Evolutionary conservation across 2,329 filamentous ascomycete genomes (phyloP).

Genomic region (Penicillium sclerotigenum): DNA sequence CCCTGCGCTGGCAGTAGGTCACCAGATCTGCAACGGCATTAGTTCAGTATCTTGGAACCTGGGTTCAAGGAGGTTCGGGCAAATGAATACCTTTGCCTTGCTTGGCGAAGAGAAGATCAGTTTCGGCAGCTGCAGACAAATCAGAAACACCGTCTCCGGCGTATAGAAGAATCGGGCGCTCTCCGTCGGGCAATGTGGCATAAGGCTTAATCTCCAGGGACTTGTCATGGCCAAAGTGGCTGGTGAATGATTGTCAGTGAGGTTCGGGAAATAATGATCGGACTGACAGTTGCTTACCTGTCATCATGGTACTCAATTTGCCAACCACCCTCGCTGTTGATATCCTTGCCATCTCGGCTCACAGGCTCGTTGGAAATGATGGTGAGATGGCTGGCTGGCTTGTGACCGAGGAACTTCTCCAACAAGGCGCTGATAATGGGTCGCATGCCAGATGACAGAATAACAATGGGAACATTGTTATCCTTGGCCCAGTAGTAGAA

Average conservation of each 20-base stretch:
- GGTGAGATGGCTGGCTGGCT: conserved; percentile 67
- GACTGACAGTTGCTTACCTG: conserved; percentile 49
- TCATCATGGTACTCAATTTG: conserved; percentile 85
- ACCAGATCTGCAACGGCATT: conserved; percentile 65
- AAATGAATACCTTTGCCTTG: conserved; percentile 68
- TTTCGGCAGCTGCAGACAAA: conserved; percentile 86
- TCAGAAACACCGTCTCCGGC: conserved; percentile 94
- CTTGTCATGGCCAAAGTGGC: conserved; percentile 95
- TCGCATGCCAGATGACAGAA: conserved; percentile 88
- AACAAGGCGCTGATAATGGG: conserved; percentile 85
- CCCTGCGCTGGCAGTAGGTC: conserved; percentile 77
- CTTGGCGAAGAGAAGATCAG: conserved; percentile 90
- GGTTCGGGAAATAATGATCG: not conserved
- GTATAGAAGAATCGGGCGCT: conserved; percentile 84
- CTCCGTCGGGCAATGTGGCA: conserved; percentile 58
- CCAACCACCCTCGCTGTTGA: conserved; percentile 82
- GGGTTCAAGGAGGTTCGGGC: not conserved
- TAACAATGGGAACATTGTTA: conserved; percentile 86
- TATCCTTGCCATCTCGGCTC: conserved; percentile 63
- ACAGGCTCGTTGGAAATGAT: conserved; percentile 85
- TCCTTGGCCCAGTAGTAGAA: conserved; percentile 80
- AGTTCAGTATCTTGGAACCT: not conserved
- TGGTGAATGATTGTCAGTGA: conserved; percentile 31
- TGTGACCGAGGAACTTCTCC: conserved; percentile 74
- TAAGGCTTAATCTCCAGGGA: conserved; percentile 87